Evolutionary conservation across 257 asterid species (phyloP).

Genomic region (Anisodus acutangulus): DNA sequence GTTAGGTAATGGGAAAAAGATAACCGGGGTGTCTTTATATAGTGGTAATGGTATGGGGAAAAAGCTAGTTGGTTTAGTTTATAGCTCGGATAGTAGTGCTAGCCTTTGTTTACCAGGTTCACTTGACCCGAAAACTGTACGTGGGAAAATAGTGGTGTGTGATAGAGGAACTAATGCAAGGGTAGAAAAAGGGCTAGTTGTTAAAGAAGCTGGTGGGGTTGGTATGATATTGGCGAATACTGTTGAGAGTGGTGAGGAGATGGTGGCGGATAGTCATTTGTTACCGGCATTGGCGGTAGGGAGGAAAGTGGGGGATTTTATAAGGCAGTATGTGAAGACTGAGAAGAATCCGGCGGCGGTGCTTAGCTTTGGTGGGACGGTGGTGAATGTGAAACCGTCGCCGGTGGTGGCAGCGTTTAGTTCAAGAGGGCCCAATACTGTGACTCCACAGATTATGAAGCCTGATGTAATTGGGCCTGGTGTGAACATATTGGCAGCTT

Average conservation of each 20-base stretch:
- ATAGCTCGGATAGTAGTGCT: conserved; percentile 33
- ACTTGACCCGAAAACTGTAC: conserved; percentile 44
- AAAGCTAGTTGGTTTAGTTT: conserved; percentile 35
- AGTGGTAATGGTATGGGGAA: conserved; percentile 48
- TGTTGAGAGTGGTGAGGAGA: conserved; percentile 50
- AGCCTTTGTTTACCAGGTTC: conserved; percentile 50
- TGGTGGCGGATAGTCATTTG: conserved; percentile 56
- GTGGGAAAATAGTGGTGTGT: conserved; percentile 51
- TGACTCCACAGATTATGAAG: conserved; percentile 55
- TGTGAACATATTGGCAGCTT: conserved; percentile 53
- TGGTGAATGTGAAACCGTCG: conserved; percentile 55
- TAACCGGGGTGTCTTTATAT: conserved; percentile 48
- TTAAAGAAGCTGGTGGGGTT: conserved; percentile 53
- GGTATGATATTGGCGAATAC: conserved; percentile 61
- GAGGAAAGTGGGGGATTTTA: conserved; percentile 38
- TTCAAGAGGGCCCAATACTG: conserved; percentile 54
- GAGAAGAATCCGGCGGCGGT: conserved; percentile 46
- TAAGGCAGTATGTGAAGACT: conserved; percentile 40
- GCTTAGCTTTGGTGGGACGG: conserved; percentile 55
- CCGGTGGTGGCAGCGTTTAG: conserved; percentile 63
- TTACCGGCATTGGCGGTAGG: conserved; percentile 59
- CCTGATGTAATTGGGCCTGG: conserved; percentile 65
- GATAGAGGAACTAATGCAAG: conserved; percentile 54
- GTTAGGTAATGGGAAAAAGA: conserved; percentile 42
- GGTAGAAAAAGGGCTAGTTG: conserved; percentile 55